A percentile compares a stretch with the other conserved stretches of the same genome.
Evolutionary conservation across 768 basidiomycete species (phyloP).

Genomic region (Daedalea quercina): DNA sequence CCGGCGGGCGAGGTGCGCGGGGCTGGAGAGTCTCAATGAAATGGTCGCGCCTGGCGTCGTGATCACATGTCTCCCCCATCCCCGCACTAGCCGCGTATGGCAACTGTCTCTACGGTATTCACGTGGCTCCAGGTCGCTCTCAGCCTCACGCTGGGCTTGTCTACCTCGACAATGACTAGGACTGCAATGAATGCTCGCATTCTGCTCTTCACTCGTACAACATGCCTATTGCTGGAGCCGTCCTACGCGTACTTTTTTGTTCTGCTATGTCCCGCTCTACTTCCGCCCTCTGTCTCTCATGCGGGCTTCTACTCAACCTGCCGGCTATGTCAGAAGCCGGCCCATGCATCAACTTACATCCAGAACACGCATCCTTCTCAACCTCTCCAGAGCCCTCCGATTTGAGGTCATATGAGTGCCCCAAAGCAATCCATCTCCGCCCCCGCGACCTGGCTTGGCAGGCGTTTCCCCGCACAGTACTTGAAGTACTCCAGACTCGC

Average conservation of each 20-base stretch:
- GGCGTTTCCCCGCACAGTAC: constrained; percentile 14
- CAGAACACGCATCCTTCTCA: constrained; percentile 9
- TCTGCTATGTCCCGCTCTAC: constrained; percentile 10
- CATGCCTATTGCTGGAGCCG: too few relatives aligned
- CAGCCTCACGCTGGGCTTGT: too few relatives aligned
- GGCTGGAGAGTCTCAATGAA: too few relatives aligned
- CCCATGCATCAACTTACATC: background rate
- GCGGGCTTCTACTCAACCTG: constrained; percentile 20
- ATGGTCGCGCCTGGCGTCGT: too few relatives aligned
- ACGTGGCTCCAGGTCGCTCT: background rate
- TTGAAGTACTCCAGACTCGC: constrained; percentile 20
- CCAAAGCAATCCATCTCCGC: constrained; percentile 19
- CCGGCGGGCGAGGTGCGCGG: background rate
- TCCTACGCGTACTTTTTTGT: too few relatives aligned
- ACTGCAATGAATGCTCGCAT: too few relatives aligned
- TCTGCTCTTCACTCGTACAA: too few relatives aligned
- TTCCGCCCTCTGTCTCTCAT: constrained; percentile 1
- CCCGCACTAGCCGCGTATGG: background rate
- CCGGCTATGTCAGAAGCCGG: background rate
- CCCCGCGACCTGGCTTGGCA: constrained; percentile 18
- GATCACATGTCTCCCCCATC: constrained; percentile 5
- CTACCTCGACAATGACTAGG: background rate
- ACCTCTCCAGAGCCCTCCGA: constrained; percentile 14
- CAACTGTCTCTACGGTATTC: too few relatives aligned
- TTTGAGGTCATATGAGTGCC: constrained; percentile 15